A percentile compares a stretch with the other conserved stretches of the same genome.
Conservation (phyloP, 1,284 basidiomycete genomes). For the Trametes versicolor region DNA sequence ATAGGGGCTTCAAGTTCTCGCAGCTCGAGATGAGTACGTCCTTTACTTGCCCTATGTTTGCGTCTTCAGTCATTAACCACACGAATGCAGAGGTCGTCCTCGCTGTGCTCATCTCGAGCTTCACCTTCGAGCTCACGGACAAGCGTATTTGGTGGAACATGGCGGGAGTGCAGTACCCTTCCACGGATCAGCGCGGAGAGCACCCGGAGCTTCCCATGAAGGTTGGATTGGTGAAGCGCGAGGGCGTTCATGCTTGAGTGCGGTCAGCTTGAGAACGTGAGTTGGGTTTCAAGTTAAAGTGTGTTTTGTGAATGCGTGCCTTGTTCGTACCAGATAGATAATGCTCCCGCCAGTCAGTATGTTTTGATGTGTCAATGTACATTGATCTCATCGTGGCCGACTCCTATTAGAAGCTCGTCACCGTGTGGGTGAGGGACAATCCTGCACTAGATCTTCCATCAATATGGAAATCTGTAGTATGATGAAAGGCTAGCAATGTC, state of each 20-base stretch:
- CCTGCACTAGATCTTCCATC: not conserved
- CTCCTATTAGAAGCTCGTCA: no score
- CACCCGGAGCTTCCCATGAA: slow-evolving; percentile 21
- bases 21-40: slow-evolving; percentile 35
- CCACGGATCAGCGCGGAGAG: slow-evolving; percentile 11
- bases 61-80: not conserved
- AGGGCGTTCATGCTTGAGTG: not conserved
- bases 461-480: not conserved
- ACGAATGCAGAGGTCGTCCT: slow-evolving; percentile 24
- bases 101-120: slow-evolving; percentile 17
- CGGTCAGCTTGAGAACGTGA: not conserved
- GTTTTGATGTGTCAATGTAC: no score
- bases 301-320: not conserved
- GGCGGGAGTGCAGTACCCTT: slow-evolving; percentile 33
- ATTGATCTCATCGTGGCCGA: no score
- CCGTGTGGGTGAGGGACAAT: not conserved
- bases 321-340: no score
- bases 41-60: not conserved
- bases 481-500: not conserved
- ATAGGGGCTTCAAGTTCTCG: slow-evolving; percentile 35
- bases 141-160: slow-evolving; percentile 37
- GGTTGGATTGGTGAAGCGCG: not conserved
- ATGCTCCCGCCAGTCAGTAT: no score
- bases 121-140: slow-evolving; percentile 30
- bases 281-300: not conserved